Base-by-base conservation (phyloP, 495 filamentous ascomycete genomes). In the Penicillium bialowiezense region DNA sequence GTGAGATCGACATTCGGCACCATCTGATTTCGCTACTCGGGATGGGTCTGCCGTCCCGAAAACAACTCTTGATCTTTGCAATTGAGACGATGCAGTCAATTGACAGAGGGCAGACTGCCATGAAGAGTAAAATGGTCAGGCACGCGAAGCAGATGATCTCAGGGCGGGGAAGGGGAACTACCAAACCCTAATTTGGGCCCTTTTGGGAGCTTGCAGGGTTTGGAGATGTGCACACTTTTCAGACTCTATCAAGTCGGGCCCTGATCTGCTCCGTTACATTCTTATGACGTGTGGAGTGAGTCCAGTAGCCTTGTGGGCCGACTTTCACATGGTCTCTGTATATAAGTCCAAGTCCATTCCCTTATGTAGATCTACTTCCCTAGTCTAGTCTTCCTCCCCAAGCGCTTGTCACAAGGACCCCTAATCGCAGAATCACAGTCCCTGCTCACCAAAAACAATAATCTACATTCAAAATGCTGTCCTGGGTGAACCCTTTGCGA, bases 401-500 rank as follows among this genome's bases (percentile, higher is more conserved):
- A 5, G 10, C 10, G 7, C 8, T 6, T 14, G 10, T 10, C 14
- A 31, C 18, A 18, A 19, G 7, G 3, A n/a, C 43, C 6, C n/a
- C n/a, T n/a, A n/a, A n/a, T n/a, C n/a, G n/a, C n/a, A n/a, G n/a
- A n/a, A n/a, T n/a, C n/a, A n/a, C n/a, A n/a, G n/a, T n/a, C n/a
- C n/a, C n/a, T n/a, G n/a, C n/a, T n/a, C n/a, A n/a, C n/a, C n/a
- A n/a, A 20, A 46, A 37, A 28, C 6, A 19, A 17, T n/a, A 3
- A 13, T 7, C 15, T 13, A 14, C 33, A 9, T 5, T 19, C 50
- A 62, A 35, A 4, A 64, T 64, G 61, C 39, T 64, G 8, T 41
- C 45, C 40, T 64, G 61, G 61, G 59, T 64, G 31, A 56, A 64
- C 24, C 79, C 81, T 18, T 64, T 85, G 46, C 85, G 86, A 64